phyloP scores from a whole-genome alignment of 2,329 filamentous ascomycete species.

The Talaromyces sp. region DNA sequence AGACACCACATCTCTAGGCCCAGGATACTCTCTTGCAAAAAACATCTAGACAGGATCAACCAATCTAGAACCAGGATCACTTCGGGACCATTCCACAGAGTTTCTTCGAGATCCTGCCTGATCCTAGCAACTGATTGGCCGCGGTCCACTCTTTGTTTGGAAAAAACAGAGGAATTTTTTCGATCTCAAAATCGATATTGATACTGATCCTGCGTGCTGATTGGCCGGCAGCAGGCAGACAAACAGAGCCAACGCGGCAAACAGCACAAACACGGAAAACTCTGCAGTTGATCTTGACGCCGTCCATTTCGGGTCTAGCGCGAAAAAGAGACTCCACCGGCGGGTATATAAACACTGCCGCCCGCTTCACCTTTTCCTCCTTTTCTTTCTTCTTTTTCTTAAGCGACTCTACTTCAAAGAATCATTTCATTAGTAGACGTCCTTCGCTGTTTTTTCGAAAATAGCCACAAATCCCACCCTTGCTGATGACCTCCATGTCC shows the following conservation, averaged over 20 bases:
- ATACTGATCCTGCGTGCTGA: background rate
- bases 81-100: background rate
- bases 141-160: background rate
- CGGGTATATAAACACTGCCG: conserved; percentile 20
- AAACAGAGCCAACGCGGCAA: conserved; percentile 11
- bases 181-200: background rate
- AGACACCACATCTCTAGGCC: no score
- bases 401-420: conserved; percentile 49
- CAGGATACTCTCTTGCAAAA: no score
- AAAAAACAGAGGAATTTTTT: background rate
- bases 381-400: conserved; percentile 21
- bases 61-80: no score
- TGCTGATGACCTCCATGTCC: conserved; percentile 85
- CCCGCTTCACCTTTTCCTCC: conserved; percentile 15
- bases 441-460: conserved; percentile 82
- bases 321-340: background rate
- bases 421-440: conserved; percentile 99
- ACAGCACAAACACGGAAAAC: conserved; percentile 14
- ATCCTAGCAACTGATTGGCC: background rate
- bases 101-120: background rate
- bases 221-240: background rate
- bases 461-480: conserved; percentile 87
- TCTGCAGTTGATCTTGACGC: background rate
- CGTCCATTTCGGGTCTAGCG: conserved; percentile 1
- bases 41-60: no score